Percentiles rank a stretch among this genome's conserved stretches.
Conservation (phyloP, 164 flowering plant genomes). For the Tinospora cordifolia region DNA sequence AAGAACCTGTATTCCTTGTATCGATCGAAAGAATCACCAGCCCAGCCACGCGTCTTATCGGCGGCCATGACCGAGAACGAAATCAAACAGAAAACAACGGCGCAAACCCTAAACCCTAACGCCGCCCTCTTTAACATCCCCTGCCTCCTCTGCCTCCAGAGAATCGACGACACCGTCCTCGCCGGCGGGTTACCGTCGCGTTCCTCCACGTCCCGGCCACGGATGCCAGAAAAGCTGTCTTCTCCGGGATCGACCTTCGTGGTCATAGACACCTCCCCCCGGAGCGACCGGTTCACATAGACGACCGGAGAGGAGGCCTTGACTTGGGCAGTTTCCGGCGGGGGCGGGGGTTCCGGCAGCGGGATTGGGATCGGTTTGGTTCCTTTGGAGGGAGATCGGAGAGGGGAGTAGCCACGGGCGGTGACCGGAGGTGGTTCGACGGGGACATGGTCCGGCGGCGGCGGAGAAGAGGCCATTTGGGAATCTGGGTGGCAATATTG, state of each 20-base stretch:
- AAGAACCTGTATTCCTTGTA: constrained; percentile 81
- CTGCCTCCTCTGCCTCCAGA: constrained; percentile 35
- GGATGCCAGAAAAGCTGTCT: constrained; percentile 14
- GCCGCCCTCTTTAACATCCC: constrained; percentile 36
- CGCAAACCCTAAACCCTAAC: constrained; percentile 62
- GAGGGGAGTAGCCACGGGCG: neutral
- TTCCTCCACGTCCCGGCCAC: constrained; percentile 7
- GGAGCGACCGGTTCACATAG: constrained; percentile 22
- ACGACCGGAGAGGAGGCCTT: constrained; percentile 14
- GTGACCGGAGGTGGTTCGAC: too few relatives aligned
- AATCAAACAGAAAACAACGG: constrained; percentile 54
- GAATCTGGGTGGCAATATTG: neutral
- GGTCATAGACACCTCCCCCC: constrained; percentile 7
- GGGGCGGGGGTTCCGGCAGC: neutral
- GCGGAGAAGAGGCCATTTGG: neutral
- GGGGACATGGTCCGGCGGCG: too few relatives aligned
- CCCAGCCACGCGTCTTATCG: constrained; percentile 87
- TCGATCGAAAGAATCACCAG: constrained; percentile 89
- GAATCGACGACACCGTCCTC: constrained; percentile 25
- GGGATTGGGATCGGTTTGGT: neutral
- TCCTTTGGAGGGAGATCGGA: constrained; percentile 9
- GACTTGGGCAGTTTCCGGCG: constrained; percentile 3
- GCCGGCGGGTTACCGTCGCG: constrained; percentile 26
- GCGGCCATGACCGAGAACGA: constrained; percentile 93
- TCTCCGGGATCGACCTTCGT: constrained; percentile 17